Evolutionary conservation across 192 early-diverging fungal genomes (phyloP), one percentile per base, ranked within the genome.

Genomic region (Linderina pennispora): DNA sequence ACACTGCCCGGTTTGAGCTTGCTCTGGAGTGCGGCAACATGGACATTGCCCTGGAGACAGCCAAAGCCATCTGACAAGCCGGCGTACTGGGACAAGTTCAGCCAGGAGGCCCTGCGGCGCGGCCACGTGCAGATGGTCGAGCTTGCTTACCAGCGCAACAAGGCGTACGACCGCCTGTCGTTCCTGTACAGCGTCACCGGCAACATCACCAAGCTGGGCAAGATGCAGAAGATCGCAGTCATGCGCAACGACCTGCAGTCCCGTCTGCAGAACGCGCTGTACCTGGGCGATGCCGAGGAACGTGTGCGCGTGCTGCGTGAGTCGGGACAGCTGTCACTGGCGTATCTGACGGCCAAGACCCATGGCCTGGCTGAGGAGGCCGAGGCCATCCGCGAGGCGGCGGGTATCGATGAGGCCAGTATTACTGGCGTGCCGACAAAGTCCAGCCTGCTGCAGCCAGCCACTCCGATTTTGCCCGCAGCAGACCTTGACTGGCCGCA

Each of bases 1-100:
- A 84, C 48, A 89, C 89, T 42, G 93, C 97, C 11, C 83, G 97
- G 2, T 97, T 97, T 60, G 97, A 97, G 55, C 78, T 97, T 26
- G 97, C 94, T 13, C 55, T 99, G 23, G 91, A 96, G 57, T 99
- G 96, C 48, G 96, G 92, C 23, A 96, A 99, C 62, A 72, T 99
- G 36, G 89, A 94, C 40, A 90, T 94, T 42, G 96, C 92, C 2
- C 72, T 95, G 32, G 94, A 99, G 67, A 93, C 89, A 6, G 96
- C 96, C 48, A 89, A 91, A 65, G 60, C 80, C 0, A 80, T 99
- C 59, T n/a, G 86, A 99, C 55, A 80, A 84, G 48, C 80, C 87
- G 13, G 90, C 96, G 23, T 87, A 79, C 58, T 99, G 94, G 96
- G 72, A 77, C 36, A 87, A 92, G 75, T 68, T 99, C 15, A 85